Base-by-base conservation (phyloP, 2,329 filamentous ascomycete genomes). In the Fusarium sp. region DNA sequence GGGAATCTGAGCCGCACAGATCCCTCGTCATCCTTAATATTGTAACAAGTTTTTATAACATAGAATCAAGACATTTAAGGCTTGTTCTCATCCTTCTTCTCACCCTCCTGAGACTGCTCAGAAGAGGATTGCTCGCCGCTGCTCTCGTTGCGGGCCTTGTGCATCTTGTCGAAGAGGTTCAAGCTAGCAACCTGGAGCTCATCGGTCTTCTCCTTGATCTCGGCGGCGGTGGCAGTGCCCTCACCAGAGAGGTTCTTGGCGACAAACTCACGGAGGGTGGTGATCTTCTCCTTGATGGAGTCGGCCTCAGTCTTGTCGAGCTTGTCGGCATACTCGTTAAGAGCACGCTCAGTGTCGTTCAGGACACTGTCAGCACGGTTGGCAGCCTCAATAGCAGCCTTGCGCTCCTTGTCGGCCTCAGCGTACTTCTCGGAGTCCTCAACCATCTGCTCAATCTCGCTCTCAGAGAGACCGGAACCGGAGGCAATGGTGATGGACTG, bases 91-190 rank as follows among this genome's bases (percentile, higher is more conserved):
- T 87, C 88, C 90, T 94, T 94, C 88, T 93, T 93, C 86, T 94
- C 90, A 74, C 87, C 90, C 81, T 93, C 90, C 68, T 88, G 78
- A 78, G 84, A 82, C 83, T 84, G 68, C 68, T 71, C 82, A 75
- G 77, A 83, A 77, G 80, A 73, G 88, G 84, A 80, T 80, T 86
- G 83, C 64, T 77, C 73, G 79, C 86, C 82, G 76, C 86, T 87
- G 76, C 86, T 87, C 86, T 95, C 92, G 76, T 85, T 83, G 78
- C 93, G 92, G 76, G 95, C 94, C 89, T 97, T 97, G 93, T 99
- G 95, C 93, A 99, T 97, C 92, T 98, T 98, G 88, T 98, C 96
- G 84, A 99, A 98, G 80, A 98, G 91, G 86, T 93, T 97, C 85
- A 99, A 88, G 84, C 92, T 95, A 76, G 95, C 93, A 82, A 92